These are phyloP conservation scores for Aspergillus felis DNA, from an alignment of 2,329 filamentous ascomycete genomes.

Conservation along the genomic window DNA sequence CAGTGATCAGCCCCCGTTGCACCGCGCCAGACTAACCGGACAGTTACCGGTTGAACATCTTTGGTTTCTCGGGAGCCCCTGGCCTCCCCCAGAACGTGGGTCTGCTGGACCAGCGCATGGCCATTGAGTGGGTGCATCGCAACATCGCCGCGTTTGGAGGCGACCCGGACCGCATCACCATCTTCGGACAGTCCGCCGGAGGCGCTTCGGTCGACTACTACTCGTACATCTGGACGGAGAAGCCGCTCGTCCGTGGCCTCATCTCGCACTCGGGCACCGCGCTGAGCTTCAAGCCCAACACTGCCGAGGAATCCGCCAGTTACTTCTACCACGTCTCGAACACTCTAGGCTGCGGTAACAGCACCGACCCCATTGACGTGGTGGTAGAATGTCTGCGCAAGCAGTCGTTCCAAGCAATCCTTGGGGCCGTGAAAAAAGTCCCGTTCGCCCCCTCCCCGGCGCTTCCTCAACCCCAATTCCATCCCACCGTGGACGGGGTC, in stretches of 20 bases:
- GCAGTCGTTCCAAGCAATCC: conserved; percentile 34
- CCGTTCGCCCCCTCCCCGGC: conserved; percentile 27
- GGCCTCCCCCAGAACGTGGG: conserved; percentile 43
- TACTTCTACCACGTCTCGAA: conserved; percentile 44
- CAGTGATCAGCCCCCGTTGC: neutral
- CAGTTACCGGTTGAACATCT: conserved; percentile 39
- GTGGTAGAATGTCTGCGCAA: conserved; percentile 38
- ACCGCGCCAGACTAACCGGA: neutral
- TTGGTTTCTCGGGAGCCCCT: conserved; percentile 39
- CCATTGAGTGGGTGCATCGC: conserved; percentile 50
- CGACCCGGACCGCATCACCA: conserved; percentile 42
- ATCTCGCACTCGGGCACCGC: conserved; percentile 38
- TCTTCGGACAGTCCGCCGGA: conserved; percentile 48
- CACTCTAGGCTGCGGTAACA: conserved; percentile 36
- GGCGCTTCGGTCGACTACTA: conserved; percentile 27
- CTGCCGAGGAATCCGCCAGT: conserved; percentile 27
- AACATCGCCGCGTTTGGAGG: conserved; percentile 53
- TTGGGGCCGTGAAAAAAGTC: conserved; percentile 36
- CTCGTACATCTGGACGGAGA: conserved; percentile 27
- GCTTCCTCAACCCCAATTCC: conserved; percentile 33
- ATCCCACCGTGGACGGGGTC: conserved; percentile 40
- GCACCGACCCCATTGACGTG: conserved; percentile 19
- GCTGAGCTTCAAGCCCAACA: conserved; percentile 44
- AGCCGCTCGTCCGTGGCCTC: conserved; percentile 36
- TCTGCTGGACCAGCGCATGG: conserved; percentile 51